Conservation (phyloP, 208 protist genomes). For the Acanthamoeba lenticulata region DNA sequence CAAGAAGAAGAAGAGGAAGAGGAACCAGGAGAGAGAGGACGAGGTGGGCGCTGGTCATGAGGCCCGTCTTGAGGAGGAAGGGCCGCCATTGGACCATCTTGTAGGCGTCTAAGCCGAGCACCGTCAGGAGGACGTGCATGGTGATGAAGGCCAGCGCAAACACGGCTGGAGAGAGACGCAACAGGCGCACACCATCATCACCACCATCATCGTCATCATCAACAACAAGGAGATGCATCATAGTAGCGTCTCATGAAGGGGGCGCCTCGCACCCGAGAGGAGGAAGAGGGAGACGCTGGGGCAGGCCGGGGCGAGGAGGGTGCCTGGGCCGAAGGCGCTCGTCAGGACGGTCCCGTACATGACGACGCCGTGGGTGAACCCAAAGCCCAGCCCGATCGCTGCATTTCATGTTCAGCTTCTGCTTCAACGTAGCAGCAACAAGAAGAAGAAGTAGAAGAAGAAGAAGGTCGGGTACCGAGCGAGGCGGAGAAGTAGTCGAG, state of each 20-base stretch:
- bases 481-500: conserved; percentile 14
- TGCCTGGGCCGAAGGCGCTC: not conserved
- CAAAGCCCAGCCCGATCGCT: conserved; percentile 5
- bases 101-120: not conserved
- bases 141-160: not conserved
- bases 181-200: too few relatives aligned
- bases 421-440: not conserved
- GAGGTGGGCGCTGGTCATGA: not conserved
- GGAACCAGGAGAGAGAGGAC: not conserved
- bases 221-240: too few relatives aligned
- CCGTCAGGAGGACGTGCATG: not conserved
- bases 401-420: not conserved
- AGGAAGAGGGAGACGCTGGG: not conserved
- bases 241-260: not conserved
- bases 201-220: too few relatives aligned
- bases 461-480: not conserved
- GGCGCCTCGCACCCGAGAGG: not conserved
- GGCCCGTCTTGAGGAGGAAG: not conserved
- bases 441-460: not conserved
- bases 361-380: not conserved
- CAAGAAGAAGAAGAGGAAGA: not conserved
- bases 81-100: not conserved
- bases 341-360: not conserved
- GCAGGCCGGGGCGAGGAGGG: not conserved
- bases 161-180: not conserved